Percentiles rank a stretch among this genome's conserved stretches.
These are phyloP conservation scores for Lactifluus pinguis DNA, from an alignment of 768 basidiomycete genomes.

Conservation along the genomic window DNA sequence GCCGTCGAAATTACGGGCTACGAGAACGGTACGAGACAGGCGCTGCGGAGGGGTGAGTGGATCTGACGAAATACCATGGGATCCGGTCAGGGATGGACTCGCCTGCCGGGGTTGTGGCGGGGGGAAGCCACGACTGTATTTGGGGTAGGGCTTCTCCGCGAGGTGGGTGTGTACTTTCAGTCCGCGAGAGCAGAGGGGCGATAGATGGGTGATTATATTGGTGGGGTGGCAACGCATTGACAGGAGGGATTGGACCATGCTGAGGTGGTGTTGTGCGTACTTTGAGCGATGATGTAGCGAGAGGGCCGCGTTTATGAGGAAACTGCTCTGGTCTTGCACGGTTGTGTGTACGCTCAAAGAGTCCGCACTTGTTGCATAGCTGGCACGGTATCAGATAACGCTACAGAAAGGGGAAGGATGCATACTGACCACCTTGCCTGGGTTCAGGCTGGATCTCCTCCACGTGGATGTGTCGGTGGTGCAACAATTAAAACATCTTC, in stretches of 20 bases:
- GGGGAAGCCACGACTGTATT: conserved; percentile 16
- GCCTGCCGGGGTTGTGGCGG: conserved; percentile 9
- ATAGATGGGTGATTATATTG: conserved; percentile 46
- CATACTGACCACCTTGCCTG: conserved; percentile 60
- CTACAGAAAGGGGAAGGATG: neutral
- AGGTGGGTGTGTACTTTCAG: conserved; percentile 21
- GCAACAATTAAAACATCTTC: conserved; percentile 78
- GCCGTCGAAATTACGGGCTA: neutral
- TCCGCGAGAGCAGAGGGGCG: conserved; percentile 36
- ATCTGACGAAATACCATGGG: neutral
- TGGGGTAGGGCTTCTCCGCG: conserved; percentile 13
- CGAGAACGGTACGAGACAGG: conserved; percentile 13
- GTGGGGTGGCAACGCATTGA: conserved; percentile 37
- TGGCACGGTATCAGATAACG: conserved; percentile 16
- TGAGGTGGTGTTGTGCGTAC: conserved; percentile 25
- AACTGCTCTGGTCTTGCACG: conserved; percentile 73
- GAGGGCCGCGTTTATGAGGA: conserved; percentile 68
- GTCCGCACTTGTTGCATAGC: conserved; percentile 59
- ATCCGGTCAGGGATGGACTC: neutral
- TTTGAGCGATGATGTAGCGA: conserved; percentile 44
- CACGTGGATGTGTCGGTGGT: conserved; percentile 81
- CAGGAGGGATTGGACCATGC: conserved; percentile 36
- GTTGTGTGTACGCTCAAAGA: conserved; percentile 76
- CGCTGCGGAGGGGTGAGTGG: conserved; percentile 5
- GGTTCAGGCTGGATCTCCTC: conserved; percentile 66